phyloP scores from a whole-genome alignment of 1,284 basidiomycete species.

The Moesziomyces sp. region DNA sequence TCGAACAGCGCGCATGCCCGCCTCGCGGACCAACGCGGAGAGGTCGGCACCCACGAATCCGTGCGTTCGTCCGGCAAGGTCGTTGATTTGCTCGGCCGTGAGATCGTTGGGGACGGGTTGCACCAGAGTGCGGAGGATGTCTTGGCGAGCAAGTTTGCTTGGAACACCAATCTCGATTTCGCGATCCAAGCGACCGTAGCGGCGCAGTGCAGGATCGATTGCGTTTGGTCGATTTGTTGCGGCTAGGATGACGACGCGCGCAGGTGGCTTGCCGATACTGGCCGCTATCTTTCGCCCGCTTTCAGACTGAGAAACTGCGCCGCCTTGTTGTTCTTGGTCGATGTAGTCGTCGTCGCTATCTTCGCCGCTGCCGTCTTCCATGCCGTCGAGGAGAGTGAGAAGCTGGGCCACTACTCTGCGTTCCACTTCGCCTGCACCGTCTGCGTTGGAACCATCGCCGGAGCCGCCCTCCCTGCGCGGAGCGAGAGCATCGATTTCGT shows the following conservation, averaged over 20 bases:
- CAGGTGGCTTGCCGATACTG: not conserved
- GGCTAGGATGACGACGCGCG: constrained; percentile 91
- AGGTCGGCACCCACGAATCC: constrained; percentile 98
- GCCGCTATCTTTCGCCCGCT: not conserved
- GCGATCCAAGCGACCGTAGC: constrained; percentile 93
- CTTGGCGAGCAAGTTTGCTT: constrained; percentile 80
- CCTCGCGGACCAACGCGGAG: constrained; percentile 88
- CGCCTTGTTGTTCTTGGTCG: not conserved
- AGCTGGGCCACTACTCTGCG: constrained; percentile 94
- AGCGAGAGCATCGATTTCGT: constrained; percentile 95
- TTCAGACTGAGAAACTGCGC: too few relatives aligned
- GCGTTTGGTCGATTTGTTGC: constrained; percentile 97
- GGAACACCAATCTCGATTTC: constrained; percentile 98
- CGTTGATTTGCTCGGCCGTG: constrained; percentile 73
- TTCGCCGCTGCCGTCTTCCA: constrained; percentile 69
- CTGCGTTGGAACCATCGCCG: constrained; percentile 75
- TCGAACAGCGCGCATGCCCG: constrained; percentile 89
- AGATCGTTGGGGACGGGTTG: constrained; percentile 82
- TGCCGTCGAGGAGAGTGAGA: constrained; percentile 93
- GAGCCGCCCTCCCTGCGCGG: constrained; percentile 87
- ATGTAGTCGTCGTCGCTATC: constrained; percentile 23
- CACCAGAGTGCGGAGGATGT: constrained; percentile 86
- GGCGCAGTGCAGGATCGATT: constrained; percentile 91
- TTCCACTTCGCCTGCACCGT: constrained; percentile 80
- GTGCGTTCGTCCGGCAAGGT: constrained; percentile 83